A percentile compares a stretch with the other conserved stretches of the same genome.
Conservation (phyloP, 164 flowering plant species). For the Tetrastigma voinierianum region DNA sequence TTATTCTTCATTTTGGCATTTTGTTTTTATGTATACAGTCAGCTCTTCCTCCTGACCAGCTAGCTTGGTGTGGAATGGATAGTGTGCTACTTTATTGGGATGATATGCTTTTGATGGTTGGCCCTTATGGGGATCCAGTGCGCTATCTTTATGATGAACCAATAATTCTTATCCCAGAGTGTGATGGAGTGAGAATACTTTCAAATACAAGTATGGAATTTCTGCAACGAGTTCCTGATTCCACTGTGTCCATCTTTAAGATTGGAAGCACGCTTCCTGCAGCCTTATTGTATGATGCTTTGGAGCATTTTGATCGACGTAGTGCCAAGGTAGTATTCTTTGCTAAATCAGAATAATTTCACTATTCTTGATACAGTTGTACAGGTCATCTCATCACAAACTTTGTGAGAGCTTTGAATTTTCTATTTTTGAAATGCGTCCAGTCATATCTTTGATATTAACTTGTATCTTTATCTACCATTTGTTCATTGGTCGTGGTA, state of each 20-base stretch:
- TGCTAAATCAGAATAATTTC: not conserved
- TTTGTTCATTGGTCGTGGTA: too few relatives aligned
- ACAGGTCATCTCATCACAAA: too few relatives aligned
- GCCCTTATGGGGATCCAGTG: conserved; percentile 81
- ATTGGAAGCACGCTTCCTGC: conserved; percentile 95
- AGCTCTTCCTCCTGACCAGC: conserved; percentile 90
- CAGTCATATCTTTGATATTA: too few relatives aligned
- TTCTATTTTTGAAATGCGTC: too few relatives aligned
- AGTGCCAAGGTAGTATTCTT: conserved; percentile 79
- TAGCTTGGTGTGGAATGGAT: conserved; percentile 98
- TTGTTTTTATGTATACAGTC: conserved; percentile 44
- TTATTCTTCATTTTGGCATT: conserved; percentile 1
- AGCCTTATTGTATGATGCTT: conserved; percentile 89
- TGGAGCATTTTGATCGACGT: conserved; percentile 91
- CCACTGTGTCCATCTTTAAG: conserved; percentile 85
- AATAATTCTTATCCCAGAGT: conserved; percentile 80
- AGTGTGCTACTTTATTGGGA: conserved; percentile 93
- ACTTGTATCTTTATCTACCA: too few relatives aligned
- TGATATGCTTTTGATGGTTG: conserved; percentile 96
- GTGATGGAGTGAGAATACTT: conserved; percentile 94
- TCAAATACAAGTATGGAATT: conserved; percentile 91
- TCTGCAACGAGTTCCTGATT: conserved; percentile 89
- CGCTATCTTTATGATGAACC: conserved; percentile 91
- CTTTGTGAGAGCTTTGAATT: too few relatives aligned
- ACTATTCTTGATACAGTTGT: not conserved